phyloP scores from a whole-genome alignment of 805 yeast species.

The Pachysolen tannophilus region DNA sequence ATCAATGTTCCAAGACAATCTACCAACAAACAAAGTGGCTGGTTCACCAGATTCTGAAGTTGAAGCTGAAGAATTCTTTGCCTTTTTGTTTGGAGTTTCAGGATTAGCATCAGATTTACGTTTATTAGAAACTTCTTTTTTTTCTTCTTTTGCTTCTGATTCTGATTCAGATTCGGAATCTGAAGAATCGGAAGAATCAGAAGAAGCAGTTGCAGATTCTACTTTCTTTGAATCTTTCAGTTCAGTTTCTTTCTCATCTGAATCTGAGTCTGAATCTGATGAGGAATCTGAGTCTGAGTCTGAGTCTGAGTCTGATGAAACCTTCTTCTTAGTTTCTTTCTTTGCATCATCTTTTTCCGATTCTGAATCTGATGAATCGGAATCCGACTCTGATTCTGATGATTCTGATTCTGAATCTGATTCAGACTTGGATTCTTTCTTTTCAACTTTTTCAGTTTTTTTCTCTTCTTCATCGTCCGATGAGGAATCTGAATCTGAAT shows the following conservation, averaged over 20 bases:
- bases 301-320: constrained; percentile 10
- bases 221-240: not conserved
- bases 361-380: constrained; percentile 14
- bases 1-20: constrained; percentile 95
- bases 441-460: constrained; percentile 1
- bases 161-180: constrained; percentile 17
- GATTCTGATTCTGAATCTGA: constrained; percentile 13
- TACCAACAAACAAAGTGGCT: constrained; percentile 91
- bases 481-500: constrained; percentile 7
- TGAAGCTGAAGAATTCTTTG: constrained; percentile 24
- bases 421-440: constrained; percentile 2
- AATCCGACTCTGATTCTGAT: constrained; percentile 13
- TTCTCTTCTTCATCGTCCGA: constrained; percentile 2
- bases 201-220: constrained; percentile 15
- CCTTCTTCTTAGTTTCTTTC: constrained; percentile 11
- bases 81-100: constrained; percentile 43
- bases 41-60: too few relatives aligned
- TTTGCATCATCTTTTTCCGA: constrained; percentile 11
- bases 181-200: constrained; percentile 6
- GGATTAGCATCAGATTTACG: constrained; percentile 34
- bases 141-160: constrained; percentile 27
- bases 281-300: constrained; percentile 8
- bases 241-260: not conserved
- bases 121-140: constrained; percentile 27
- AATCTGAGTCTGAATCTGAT: constrained; percentile 13